These are phyloP conservation scores for Exophiala spinifera DNA, from an alignment of 2,329 filamentous ascomycete species.

Conservation along the genomic window DNA sequence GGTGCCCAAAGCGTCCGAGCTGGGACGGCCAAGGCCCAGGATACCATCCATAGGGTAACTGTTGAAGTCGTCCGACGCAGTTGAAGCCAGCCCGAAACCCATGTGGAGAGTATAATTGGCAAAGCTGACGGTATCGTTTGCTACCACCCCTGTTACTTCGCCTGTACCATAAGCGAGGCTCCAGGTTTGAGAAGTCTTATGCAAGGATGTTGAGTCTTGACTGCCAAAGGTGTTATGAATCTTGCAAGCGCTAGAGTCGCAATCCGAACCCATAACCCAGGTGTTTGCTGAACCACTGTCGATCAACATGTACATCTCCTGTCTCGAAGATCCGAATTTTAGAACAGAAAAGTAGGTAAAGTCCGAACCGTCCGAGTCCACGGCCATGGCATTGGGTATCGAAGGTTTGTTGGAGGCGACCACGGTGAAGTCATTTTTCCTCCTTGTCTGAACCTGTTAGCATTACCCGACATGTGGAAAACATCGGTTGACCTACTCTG, in stretches of 20 bases:
- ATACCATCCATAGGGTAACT: slow-evolving; percentile 86
- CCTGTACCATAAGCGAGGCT: slow-evolving; percentile 75
- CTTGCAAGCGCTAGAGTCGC: slow-evolving; percentile 63
- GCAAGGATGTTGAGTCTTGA: slow-evolving; percentile 62
- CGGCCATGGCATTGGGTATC: slow-evolving; percentile 46
- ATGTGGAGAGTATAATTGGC: slow-evolving; percentile 63
- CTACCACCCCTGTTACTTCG: slow-evolving; percentile 64
- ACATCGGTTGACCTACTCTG: slow-evolving; percentile 18
- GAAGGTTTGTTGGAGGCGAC: slow-evolving; percentile 39
- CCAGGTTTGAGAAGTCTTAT: slow-evolving; percentile 55
- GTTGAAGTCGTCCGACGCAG: slow-evolving; percentile 69
- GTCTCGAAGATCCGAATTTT: slow-evolving; percentile 48
- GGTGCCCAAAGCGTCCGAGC: slow-evolving; percentile 47
- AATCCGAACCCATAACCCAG: slow-evolving; percentile 77
- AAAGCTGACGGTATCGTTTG: slow-evolving; percentile 64
- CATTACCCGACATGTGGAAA: background rate
- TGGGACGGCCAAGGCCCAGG: slow-evolving; percentile 68
- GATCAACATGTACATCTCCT: slow-evolving; percentile 53
- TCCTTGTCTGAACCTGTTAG: slow-evolving; percentile 33
- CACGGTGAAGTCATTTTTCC: slow-evolving; percentile 50
- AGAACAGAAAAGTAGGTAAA: slow-evolving; percentile 54
- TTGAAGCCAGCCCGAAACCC: slow-evolving; percentile 69
- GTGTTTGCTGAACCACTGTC: slow-evolving; percentile 63
- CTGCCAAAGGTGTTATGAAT: slow-evolving; percentile 68
- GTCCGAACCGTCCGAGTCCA: slow-evolving; percentile 55